phyloP scores from a whole-genome alignment of 1,284 basidiomycete species.

The Peniophora sp. region DNA sequence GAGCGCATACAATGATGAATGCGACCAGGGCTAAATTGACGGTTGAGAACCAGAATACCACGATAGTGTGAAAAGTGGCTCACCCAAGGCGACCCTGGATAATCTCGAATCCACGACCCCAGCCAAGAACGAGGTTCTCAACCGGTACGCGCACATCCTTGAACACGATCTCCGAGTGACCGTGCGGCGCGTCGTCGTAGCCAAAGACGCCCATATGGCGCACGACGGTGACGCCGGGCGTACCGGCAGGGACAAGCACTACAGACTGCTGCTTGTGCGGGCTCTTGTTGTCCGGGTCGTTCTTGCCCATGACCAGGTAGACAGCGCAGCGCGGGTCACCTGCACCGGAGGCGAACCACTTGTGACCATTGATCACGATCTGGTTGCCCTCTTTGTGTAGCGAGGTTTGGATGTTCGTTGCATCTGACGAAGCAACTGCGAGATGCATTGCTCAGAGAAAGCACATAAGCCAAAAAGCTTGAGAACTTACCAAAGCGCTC shows the following conservation, averaged over 20 bases:
- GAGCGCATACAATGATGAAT: conserved; percentile 99
- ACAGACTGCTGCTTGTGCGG: conserved; percentile 86
- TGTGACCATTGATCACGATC: conserved; percentile 93
- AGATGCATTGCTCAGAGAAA: neutral
- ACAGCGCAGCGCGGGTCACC: conserved; percentile 87
- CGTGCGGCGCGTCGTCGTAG: conserved; percentile 92
- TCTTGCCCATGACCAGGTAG: conserved; percentile 93
- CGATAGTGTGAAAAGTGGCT: conserved; percentile 13
- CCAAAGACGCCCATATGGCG: conserved; percentile 91
- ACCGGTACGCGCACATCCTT: conserved; percentile 89
- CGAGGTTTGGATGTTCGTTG: conserved; percentile 90
- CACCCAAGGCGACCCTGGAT: conserved; percentile 96
- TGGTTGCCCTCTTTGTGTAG: conserved; percentile 82
- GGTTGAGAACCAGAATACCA: too few species aligned
- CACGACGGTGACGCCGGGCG: conserved; percentile 84
- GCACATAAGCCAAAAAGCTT: neutral
- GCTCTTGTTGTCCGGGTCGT: conserved; percentile 67
- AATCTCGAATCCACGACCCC: conserved; percentile 95
- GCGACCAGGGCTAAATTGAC: conserved; percentile 75
- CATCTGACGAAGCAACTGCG: conserved; percentile 89
- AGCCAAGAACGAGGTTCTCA: conserved; percentile 80
- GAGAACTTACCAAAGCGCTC: conserved; percentile 68
- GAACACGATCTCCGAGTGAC: conserved; percentile 93
- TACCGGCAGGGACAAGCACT: conserved; percentile 84
- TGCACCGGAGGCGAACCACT: conserved; percentile 98